Evolutionary conservation across 768 basidiomycete species (phyloP).

Genomic region (Boletus subparvulus): DNA sequence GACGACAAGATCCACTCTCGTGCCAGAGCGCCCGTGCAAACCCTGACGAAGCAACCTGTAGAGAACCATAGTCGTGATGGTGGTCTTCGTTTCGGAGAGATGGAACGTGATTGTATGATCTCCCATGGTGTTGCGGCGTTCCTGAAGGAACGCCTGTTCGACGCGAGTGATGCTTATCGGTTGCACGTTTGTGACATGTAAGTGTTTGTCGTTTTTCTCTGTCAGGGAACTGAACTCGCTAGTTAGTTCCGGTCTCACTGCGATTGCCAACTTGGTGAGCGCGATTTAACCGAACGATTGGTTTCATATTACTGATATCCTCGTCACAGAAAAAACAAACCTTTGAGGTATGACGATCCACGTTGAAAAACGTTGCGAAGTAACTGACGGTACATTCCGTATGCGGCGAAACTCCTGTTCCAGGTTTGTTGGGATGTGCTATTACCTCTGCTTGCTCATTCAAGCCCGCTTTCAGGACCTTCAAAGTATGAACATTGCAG

Average conservation of each 20-base stretch:
- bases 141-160: conserved; percentile 95
- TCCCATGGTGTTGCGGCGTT: conserved; percentile 98
- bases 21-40: conserved; percentile 96
- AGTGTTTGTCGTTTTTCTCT: conserved; percentile 32
- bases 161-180: conserved; percentile 90
- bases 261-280: conserved; percentile 91
- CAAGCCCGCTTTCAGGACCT: conserved; percentile 56
- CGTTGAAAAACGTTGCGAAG: not conserved
- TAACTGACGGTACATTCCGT: conserved; percentile 72
- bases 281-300: not conserved
- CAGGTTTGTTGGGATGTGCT: conserved; percentile 53
- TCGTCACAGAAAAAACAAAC: conserved; percentile 86
- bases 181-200: conserved; percentile 96
- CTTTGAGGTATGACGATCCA: conserved; percentile 62
- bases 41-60: conserved; percentile 94
- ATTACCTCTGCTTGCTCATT: not conserved
- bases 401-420: conserved; percentile 95
- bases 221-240: conserved; percentile 8
- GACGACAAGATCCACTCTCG: conserved; percentile 99
- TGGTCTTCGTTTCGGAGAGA: conserved; percentile 99
- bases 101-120: conserved; percentile 99
- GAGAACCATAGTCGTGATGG: conserved; percentile 99
- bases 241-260: conserved; percentile 86
- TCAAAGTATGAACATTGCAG: conserved; percentile 94
- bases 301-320: conserved; percentile 10